Evolutionary conservation across 2,329 filamentous ascomycete genomes (phyloP).

Genomic region (Pseudohalonectria lignicola): DNA sequence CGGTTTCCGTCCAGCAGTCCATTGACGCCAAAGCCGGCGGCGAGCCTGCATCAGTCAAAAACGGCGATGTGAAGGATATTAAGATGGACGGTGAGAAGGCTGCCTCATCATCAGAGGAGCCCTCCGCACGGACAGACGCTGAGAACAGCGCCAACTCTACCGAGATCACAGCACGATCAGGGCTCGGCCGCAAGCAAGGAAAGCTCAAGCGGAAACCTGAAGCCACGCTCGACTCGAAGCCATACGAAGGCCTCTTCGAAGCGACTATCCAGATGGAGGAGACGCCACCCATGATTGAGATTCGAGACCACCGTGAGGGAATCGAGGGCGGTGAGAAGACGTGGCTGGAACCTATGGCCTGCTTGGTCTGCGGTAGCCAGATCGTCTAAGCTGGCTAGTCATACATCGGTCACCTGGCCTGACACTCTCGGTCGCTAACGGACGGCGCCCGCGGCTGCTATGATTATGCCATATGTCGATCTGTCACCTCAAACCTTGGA

Average conservation of each 20-base stretch:
- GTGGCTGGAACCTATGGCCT: constrained; percentile 41
- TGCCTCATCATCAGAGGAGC: neutral
- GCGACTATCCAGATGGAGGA: constrained; percentile 35
- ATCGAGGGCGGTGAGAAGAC: constrained; percentile 36
- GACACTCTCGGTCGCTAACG: too few relatives aligned
- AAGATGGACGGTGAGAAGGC: constrained; percentile 20
- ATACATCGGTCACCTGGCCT: too few relatives aligned
- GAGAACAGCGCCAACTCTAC: constrained; percentile 21
- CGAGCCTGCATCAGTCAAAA: constrained; percentile 5
- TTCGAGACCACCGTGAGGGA: constrained; percentile 36
- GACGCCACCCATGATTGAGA: constrained; percentile 36
- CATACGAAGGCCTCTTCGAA: constrained; percentile 41
- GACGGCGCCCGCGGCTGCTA: too few relatives aligned
- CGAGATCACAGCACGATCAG: constrained; percentile 20
- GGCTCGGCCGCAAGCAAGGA: constrained; percentile 14
- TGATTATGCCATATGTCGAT: too few relatives aligned
- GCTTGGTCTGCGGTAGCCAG: constrained; percentile 35
- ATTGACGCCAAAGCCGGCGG: constrained; percentile 40
- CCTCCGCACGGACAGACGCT: constrained; percentile 16
- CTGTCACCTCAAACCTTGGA: too few relatives aligned
- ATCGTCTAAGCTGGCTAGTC: too few relatives aligned
- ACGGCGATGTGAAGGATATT: constrained; percentile 18
- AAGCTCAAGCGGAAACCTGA: constrained; percentile 23
- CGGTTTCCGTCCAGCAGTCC: constrained; percentile 35
- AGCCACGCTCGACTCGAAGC: constrained; percentile 23